Percentiles rank a stretch among this genome's conserved stretches.
These are phyloP conservation scores for Beauveria australis DNA, from an alignment of 2,329 filamentous ascomycete genomes.

Conservation along the genomic window DNA sequence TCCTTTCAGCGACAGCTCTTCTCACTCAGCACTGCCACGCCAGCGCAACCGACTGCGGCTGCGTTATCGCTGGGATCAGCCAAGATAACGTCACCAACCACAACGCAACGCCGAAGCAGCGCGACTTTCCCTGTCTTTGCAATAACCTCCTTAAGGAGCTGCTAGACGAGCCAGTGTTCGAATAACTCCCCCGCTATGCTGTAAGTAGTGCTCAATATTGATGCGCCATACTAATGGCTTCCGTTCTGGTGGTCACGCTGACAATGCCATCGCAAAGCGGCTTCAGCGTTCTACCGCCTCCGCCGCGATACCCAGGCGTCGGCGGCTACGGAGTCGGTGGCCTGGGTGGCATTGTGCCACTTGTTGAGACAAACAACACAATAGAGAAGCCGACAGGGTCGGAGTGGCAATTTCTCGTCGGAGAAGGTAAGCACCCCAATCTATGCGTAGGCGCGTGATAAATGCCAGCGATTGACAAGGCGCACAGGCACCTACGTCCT, in stretches of 20 bases:
- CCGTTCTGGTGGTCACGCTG: background rate
- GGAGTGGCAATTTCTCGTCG: slow-evolving; percentile 84
- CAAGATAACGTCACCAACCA: background rate
- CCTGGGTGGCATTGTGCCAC: slow-evolving; percentile 58
- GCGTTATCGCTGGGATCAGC: background rate
- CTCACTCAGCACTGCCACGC: background rate
- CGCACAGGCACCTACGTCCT: slow-evolving; percentile 73
- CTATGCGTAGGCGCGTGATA: background rate
- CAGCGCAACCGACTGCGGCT: background rate
- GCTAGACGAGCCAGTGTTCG: background rate
- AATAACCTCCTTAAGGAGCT: background rate
- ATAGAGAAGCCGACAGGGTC: slow-evolving; percentile 71
- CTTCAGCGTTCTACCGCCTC: slow-evolving; percentile 72
- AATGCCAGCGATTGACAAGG: background rate
- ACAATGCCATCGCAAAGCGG: slow-evolving; percentile 11
- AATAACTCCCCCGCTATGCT: background rate
- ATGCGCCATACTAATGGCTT: background rate
- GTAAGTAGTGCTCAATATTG: background rate
- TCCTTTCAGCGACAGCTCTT: background rate
- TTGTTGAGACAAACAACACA: slow-evolving; percentile 92
- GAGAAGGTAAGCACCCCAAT: slow-evolving; percentile 59
- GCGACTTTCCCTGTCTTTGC: background rate
- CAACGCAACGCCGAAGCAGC: background rate
- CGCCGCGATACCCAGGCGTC: slow-evolving; percentile 71
- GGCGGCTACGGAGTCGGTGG: slow-evolving; percentile 63